Conservation (phyloP, 768 basidiomycete genomes). For the Tulasnella sp. region DNA sequence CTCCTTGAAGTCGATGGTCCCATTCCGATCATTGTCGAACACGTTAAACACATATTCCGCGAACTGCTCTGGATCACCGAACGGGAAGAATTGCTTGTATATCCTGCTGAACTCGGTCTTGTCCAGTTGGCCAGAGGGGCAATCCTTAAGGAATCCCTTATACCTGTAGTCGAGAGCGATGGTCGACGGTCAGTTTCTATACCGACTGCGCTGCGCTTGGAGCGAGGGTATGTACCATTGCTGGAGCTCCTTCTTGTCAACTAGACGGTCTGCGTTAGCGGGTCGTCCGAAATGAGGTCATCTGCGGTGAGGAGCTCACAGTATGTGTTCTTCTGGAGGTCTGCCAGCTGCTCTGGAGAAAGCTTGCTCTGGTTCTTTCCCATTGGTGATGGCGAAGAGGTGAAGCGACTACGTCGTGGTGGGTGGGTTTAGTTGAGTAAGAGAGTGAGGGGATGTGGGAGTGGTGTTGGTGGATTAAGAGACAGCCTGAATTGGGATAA, state of each 20-base stretch:
- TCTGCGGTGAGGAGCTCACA: slow-evolving; percentile 53
- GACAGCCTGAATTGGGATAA: slow-evolving; percentile 2
- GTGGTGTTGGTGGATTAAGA: background rate
- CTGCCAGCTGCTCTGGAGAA: slow-evolving; percentile 85
- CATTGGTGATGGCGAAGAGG: slow-evolving; percentile 51
- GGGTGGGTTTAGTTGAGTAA: slow-evolving; percentile 11
- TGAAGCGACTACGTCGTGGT: background rate
- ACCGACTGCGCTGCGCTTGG: background rate
- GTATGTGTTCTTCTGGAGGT: slow-evolving; percentile 97
- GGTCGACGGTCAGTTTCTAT: slow-evolving; percentile 26
- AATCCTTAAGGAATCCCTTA: slow-evolving; percentile 99
- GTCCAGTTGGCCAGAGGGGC: slow-evolving; percentile 94
- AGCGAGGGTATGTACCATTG: slow-evolving; percentile 59
- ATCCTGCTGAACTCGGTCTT: slow-evolving; percentile 94
- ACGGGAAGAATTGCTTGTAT: slow-evolving; percentile 99
- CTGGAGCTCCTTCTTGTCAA: slow-evolving; percentile 95
- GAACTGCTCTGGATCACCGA: slow-evolving; percentile 94
- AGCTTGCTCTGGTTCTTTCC: slow-evolving; percentile 97
- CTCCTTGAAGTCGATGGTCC: slow-evolving; percentile 98
- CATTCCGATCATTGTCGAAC: slow-evolving; percentile 91
- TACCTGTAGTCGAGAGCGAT: slow-evolving; percentile 57
- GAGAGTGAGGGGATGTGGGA: slow-evolving; percentile 1
- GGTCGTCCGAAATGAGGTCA: slow-evolving; percentile 31
- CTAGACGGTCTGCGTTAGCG: slow-evolving; percentile 43
- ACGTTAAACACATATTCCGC: slow-evolving; percentile 99